Evolutionary conservation across 495 filamentous ascomycete genomes (phyloP).

Genomic region (Penicillium fimorum): DNA sequence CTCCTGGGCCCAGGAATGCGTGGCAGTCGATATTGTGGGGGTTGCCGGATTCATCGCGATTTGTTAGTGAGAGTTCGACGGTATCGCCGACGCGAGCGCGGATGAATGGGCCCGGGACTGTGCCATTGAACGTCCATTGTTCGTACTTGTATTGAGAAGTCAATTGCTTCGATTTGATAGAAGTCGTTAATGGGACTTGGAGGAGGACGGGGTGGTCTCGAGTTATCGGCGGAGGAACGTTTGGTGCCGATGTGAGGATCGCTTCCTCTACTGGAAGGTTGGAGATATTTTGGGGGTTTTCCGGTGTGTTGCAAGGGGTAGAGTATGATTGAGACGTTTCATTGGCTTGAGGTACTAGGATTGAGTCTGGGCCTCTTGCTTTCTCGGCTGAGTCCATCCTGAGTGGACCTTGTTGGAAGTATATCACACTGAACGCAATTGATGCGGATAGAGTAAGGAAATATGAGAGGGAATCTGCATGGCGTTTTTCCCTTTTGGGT

Average conservation of each 20-base stretch:
- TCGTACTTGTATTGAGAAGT: slow-evolving; percentile 28
- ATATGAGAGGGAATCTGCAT: too few species aligned
- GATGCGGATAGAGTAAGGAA: too few species aligned
- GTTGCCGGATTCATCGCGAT: slow-evolving; percentile 20
- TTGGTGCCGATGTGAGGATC: slow-evolving; percentile 15
- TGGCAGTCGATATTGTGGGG: slow-evolving; percentile 25
- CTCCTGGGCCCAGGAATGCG: slow-evolving; percentile 19
- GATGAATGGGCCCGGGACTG: slow-evolving; percentile 25
- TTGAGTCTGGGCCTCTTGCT: too few species aligned
- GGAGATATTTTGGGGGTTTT: too few species aligned
- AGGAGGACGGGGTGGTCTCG: slow-evolving; percentile 21
- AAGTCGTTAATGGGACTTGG: slow-evolving; percentile 15
- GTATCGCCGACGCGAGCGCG: slow-evolving; percentile 21
- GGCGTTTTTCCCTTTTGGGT: too few species aligned
- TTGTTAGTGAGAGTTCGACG: slow-evolving; percentile 18
- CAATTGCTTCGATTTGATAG: slow-evolving; percentile 13
- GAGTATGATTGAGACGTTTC: too few species aligned
- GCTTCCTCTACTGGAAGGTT: too few species aligned
- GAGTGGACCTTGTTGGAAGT: too few species aligned
- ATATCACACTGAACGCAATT: too few species aligned
- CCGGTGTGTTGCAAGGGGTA: too few species aligned
- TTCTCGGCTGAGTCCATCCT: too few species aligned
- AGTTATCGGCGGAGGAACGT: slow-evolving; percentile 17
- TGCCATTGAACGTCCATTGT: slow-evolving; percentile 26
- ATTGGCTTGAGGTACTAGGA: too few species aligned